Evolutionary conservation across 1,284 basidiomycete species (phyloP), one percentile per base, ranked within the genome.

Genomic region (Ceratobasidium sp.): DNA sequence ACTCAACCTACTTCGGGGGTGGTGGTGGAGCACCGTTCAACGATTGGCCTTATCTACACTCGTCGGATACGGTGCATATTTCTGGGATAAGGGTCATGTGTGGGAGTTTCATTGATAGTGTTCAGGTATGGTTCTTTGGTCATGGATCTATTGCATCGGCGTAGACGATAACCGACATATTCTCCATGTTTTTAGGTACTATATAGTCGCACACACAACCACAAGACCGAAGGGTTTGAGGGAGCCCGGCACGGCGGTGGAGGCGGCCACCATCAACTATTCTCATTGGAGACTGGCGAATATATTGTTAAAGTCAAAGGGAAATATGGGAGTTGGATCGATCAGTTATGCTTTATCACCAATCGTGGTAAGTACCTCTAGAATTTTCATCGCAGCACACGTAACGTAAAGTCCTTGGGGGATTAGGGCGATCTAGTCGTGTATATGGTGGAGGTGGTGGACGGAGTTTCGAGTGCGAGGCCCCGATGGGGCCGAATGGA

Each of bases 1-100:
- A 56, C 25, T 75, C 62, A 22, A 7, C 49, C 1, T 75, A 75
- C 40, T 25, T 65, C 29, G 62, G 73, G 15, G 73, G 73, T 22
- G 40, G 1, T 6, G 19, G 13, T n/a, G 62, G 73, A 11, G 3
- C 34, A n/a, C 73, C 61, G 15, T 75, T 75, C 22, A 65, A 46
- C 19, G 73, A 75, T n/a, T 57, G 40, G 62, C 51, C 73, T 2
- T 57, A 34, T 40, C 25, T 29, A 2, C 1, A 44, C 4, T 49
- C 49, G 6, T 29, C 17, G 1, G 73, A 66, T 15, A 43, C n/a
- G 0, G 25, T 61, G 3, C 49, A 32, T 40, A 66, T 75, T 7
- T 56, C 61, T 11, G 37, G 13, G 7, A 46, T 75, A 29, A 4
- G n/a, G n/a, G 44, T 75, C n/a, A 32, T 46, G 37, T 44, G 34